A percentile compares a stretch with the other conserved stretches of the same genome.
phyloP scores from a whole-genome alignment of 768 basidiomycete genomes.

The Tulasnella sp. region DNA sequence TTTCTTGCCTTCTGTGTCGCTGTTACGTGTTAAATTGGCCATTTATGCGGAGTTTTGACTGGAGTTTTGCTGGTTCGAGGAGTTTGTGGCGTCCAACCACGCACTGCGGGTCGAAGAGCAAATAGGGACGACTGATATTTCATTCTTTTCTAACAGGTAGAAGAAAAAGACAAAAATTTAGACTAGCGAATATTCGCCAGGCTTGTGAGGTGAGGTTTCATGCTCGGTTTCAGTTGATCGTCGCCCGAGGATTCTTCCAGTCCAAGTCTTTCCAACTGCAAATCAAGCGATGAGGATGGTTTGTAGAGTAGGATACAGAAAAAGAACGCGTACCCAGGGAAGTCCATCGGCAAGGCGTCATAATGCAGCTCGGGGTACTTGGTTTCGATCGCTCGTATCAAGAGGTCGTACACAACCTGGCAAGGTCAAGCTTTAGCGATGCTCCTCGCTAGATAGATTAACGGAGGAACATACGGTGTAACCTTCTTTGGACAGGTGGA shows the following conservation, averaged over 20 bases:
- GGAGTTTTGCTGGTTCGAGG: background rate
- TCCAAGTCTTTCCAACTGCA: conserved; percentile 13
- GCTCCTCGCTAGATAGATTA: background rate
- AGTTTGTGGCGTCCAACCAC: background rate
- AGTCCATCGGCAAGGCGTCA: conserved; percentile 54
- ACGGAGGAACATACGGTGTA: conserved; percentile 55
- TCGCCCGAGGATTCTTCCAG: background rate
- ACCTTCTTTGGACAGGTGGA: conserved; percentile 73
- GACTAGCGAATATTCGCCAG: background rate
- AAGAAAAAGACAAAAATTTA: background rate
- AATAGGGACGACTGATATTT: background rate
- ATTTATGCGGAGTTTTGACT: background rate
- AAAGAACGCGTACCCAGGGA: conserved; percentile 52
- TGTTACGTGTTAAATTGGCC: conserved; percentile 2
- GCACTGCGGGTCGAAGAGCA: background rate
- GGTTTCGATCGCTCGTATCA: conserved; percentile 54
- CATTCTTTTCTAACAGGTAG: background rate
- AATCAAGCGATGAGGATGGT: background rate
- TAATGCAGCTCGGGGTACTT: conserved; percentile 66
- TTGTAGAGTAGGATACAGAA: background rate
- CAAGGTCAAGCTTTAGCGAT: background rate
- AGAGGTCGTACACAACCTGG: conserved; percentile 61
- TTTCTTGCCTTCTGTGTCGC: background rate
- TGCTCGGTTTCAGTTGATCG: background rate
- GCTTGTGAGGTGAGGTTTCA: background rate